Conservation (phyloP, 495 filamentous ascomycete genomes). For the Parathielavia appendiculata region DNA sequence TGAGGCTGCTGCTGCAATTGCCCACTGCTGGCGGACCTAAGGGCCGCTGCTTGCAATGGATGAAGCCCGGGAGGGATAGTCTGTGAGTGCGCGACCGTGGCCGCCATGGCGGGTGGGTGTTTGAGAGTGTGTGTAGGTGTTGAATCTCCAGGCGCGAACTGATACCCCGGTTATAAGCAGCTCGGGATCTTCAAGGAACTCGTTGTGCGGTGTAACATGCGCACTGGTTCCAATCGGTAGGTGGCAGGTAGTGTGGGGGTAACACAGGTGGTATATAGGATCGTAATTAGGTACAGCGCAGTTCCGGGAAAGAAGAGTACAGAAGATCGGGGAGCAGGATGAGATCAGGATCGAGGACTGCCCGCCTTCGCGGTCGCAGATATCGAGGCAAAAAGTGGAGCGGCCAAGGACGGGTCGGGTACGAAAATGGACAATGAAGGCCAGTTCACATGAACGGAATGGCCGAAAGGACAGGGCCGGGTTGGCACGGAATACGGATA, state of each 20-base stretch:
- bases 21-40: conserved; percentile 16
- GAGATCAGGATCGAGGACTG: conserved; percentile 9
- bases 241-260: conserved; percentile 1
- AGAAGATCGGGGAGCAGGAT: background rate
- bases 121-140: background rate
- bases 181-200: background rate
- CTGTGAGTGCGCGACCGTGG: conserved; percentile 33
- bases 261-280: background rate
- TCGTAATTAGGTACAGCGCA: background rate
- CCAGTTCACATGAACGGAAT: background rate
- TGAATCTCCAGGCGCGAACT: background rate
- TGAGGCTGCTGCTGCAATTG: conserved; percentile 26
- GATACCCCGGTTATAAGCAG: background rate
- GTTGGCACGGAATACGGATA: background rate
- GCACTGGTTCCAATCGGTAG: background rate
- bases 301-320: background rate
- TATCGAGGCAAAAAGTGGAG: conserved; percentile 7
- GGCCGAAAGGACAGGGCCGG: conserved; percentile 2
- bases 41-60: conserved; percentile 28
- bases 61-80: conserved; percentile 27
- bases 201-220: background rate
- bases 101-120: conserved; percentile 23
- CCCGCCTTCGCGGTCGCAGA: conserved; percentile 9
- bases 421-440: background rate
- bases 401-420: background rate